Evolutionary conservation across 768 basidiomycete genomes (phyloP).

Genomic region (Bullera alba): DNA sequence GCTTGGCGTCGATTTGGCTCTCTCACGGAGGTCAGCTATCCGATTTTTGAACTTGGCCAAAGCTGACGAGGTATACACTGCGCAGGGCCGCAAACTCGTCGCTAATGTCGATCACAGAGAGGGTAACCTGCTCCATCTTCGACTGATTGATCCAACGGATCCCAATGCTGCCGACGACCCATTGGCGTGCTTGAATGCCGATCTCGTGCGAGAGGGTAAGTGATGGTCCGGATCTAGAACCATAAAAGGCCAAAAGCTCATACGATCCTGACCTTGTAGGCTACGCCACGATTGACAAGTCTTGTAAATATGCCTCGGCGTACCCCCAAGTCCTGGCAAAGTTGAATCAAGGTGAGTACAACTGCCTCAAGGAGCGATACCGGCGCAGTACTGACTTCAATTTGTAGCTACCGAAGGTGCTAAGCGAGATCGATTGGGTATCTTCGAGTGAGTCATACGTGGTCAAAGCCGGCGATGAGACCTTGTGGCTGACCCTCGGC

Average conservation of each 20-base stretch:
- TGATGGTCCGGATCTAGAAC: not conserved
- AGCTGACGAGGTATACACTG: slow-evolving; percentile 6
- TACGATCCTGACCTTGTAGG: slow-evolving; percentile 15
- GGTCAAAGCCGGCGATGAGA: not conserved
- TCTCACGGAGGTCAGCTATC: slow-evolving; percentile 60
- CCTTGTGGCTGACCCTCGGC: slow-evolving; percentile 5
- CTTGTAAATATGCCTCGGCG: slow-evolving; percentile 32
- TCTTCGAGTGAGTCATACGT: slow-evolving; percentile 39
- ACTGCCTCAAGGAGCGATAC: not conserved
- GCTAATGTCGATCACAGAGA: slow-evolving; percentile 91
- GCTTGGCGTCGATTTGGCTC: slow-evolving; percentile 77
- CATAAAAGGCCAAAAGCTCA: no score
- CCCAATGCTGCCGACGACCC: slow-evolving; percentile 63
- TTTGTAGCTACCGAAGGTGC: slow-evolving; percentile 42
- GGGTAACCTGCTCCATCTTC: slow-evolving; percentile 69
- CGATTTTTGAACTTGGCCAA: not conserved
- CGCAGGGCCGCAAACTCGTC: slow-evolving; percentile 78
- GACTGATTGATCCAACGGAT: slow-evolving; percentile 83
- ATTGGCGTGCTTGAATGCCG: slow-evolving; percentile 74
- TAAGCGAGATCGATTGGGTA: slow-evolving; percentile 43
- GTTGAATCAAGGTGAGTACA: slow-evolving; percentile 34
- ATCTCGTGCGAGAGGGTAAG: slow-evolving; percentile 75
- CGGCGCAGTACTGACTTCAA: not conserved
- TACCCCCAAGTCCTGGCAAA: slow-evolving; percentile 43
- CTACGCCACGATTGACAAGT: slow-evolving; percentile 43